phyloP scores from a whole-genome alignment of 306 rosid species.

The Inga laurina region DNA sequence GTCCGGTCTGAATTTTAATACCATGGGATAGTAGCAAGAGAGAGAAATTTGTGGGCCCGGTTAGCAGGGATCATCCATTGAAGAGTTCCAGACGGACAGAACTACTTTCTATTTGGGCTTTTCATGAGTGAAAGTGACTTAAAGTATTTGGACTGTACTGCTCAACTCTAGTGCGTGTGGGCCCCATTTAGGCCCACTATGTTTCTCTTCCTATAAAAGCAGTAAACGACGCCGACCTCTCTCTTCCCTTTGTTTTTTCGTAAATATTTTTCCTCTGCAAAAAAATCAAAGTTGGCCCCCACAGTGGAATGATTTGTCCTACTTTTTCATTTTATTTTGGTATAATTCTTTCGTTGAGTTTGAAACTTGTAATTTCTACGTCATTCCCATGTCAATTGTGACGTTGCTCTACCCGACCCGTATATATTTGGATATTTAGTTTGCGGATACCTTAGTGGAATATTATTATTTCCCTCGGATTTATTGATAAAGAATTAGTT shows the following conservation, averaged over 20 bases:
- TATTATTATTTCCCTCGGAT: background rate
- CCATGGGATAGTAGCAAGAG: background rate
- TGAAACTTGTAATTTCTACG: conserved; percentile 12
- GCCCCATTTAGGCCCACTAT: conserved; percentile 47
- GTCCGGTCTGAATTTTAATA: no score
- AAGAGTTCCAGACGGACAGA: conserved; percentile 44
- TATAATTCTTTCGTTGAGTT: background rate
- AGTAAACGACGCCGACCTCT: conserved; percentile 49
- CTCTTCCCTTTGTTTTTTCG: background rate
- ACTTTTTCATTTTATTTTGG: background rate
- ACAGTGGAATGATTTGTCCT: conserved; percentile 45
- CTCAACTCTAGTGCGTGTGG: conserved; percentile 37
- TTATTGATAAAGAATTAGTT: background rate
- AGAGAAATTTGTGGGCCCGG: conserved; percentile 39
- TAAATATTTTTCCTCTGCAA: background rate
- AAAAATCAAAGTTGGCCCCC: conserved; percentile 54
- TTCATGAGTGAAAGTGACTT: conserved; percentile 48
- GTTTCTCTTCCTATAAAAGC: conserved; percentile 42
- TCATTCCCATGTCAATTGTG: conserved; percentile 47
- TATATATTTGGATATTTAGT: background rate
- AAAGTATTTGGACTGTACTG: conserved; percentile 58
- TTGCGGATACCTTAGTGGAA: background rate
- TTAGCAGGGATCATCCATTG: conserved; percentile 34
- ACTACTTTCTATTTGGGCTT: conserved; percentile 48
- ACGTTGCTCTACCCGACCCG: conserved; percentile 30